These are phyloP conservation scores for Phyllosticta capitalensis DNA, from an alignment of 2,329 filamentous ascomycete genomes.

Conservation along the genomic window DNA sequence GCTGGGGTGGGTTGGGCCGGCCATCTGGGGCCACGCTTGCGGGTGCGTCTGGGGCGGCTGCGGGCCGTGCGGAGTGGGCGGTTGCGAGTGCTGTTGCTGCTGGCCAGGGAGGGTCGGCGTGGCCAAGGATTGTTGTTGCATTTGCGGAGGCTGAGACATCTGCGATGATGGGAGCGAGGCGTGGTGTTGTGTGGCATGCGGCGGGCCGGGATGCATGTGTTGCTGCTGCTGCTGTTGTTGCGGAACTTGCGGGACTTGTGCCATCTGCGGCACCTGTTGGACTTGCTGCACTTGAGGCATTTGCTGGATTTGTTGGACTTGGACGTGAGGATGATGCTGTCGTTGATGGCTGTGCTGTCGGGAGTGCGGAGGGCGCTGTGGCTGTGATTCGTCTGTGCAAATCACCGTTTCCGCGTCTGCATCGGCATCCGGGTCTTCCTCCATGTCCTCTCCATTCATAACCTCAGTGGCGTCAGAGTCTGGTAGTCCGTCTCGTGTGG, in stretches of 20 bases:
- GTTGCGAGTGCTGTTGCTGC: conserved; percentile 5
- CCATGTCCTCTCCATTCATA: conserved; percentile 3
- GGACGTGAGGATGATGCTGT: conserved; percentile 3
- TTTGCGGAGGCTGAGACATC: conserved; percentile 6
- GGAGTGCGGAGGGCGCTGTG: neutral
- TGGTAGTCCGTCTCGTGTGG: conserved; percentile 1
- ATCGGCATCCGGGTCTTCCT: conserved; percentile 8
- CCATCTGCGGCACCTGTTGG: conserved; percentile 12
- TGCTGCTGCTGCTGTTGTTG: conserved; percentile 5
- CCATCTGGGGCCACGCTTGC: conserved; percentile 4
- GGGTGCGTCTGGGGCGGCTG: conserved; percentile 1
- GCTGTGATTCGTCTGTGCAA: neutral
- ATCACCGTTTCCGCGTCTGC: conserved; percentile 9
- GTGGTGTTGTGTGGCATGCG: neutral
- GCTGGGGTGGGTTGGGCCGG: conserved; percentile 1
- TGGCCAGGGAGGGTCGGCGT: conserved; percentile 5
- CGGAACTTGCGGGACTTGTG: conserved; percentile 14
- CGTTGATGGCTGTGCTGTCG: neutral
- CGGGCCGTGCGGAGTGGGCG: conserved; percentile 1
- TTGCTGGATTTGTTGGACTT: conserved; percentile 2
- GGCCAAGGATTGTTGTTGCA: conserved; percentile 4
- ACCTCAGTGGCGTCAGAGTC: conserved; percentile 9
- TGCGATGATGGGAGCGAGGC: conserved; percentile 1
- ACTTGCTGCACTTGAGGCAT: neutral
- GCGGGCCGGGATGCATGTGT: neutral